Base-by-base conservation (phyloP, 2,329 filamentous ascomycete genomes). In the Thelonectria rubi region DNA sequence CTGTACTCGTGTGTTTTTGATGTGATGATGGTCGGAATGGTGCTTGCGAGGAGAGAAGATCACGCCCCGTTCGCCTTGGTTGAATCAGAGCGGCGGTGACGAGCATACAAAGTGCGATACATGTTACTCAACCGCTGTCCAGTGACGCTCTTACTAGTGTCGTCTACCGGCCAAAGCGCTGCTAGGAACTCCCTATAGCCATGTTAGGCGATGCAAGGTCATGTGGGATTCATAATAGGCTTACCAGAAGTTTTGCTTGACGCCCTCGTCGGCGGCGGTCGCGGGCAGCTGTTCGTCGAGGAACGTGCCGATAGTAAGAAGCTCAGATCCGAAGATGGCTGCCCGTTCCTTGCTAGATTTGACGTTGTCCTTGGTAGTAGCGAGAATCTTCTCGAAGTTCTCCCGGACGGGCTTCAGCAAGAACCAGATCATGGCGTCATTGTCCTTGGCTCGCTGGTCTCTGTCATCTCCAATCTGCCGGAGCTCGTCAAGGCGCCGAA, bases 231-330 rank as follows among this genome's bases (percentile, higher is more conserved):
- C 14, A 17, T 14, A 2, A 32, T 46, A 18, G 14, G 72, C 81
- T 75, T 75, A 84, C 82, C 83, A 86, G 58, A 85, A 79, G 52
- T 81, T 81, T 50, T 80, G 79, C 67, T 84, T 81, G 42, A 84
- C 72, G 62, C 76, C 75, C 48, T 77, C 75, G 37, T 78, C 75
- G 11, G 77, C 75, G 51, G 74, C 71, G 30, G 81, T 79, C 53
- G 79, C 79, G 34, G 81, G 75, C 30, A 80, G 68, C 58, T 75
- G 76, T 62, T 77, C 78, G 51, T 85, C 82, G 63, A 90, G 84
- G 69, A 88, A 89, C 58, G 85, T 83, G 55, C 88, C 88, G 73
- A 90, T 87, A 5, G 81, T 81, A 43, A 88, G 79, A 39, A 90
- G 76, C 70, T 89, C 85, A 26, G 80, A 78, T 68, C 88, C 88